Evolutionary conservation across 805 yeast species (phyloP).

Genomic region (Candida insectorum): DNA sequence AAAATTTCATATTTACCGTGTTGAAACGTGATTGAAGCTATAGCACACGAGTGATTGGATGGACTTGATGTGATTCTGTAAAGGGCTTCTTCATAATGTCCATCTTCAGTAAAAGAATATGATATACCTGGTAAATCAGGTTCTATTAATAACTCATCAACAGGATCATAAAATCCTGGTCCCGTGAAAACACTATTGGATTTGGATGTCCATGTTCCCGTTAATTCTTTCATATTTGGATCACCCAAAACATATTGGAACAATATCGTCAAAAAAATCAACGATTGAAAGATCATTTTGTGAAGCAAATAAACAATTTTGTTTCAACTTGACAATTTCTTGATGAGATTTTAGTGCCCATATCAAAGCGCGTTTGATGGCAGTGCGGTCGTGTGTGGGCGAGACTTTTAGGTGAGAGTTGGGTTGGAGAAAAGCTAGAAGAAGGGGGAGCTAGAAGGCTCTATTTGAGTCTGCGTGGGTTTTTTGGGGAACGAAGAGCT

Average conservation of each 20-base stretch:
- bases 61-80: conserved; percentile 77
- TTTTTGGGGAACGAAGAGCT: too few species aligned
- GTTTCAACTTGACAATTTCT: too few species aligned
- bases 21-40: conserved; percentile 79
- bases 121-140: conserved; percentile 95
- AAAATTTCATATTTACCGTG: conserved; percentile 76
- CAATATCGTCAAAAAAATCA: background rate
- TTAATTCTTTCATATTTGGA: conserved; percentile 46
- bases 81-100: conserved; percentile 84
- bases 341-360: too few species aligned
- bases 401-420: too few species aligned
- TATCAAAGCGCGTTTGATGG: too few species aligned
- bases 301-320: too few species aligned
- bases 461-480: too few species aligned
- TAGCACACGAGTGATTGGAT: conserved; percentile 73
- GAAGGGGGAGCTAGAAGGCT: too few species aligned
- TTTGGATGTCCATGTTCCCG: conserved; percentile 95
- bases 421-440: too few species aligned
- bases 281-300: too few species aligned
- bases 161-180: conserved; percentile 93
- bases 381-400: too few species aligned
- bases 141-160: conserved; percentile 89
- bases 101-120: conserved; percentile 90
- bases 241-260: conserved; percentile 14
- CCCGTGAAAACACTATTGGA: conserved; percentile 95